Percentiles rank a stretch among this genome's conserved stretches.
Evolutionary conservation across 257 asterid genomes (phyloP).

Genomic region (Nemophila menziesii): DNA sequence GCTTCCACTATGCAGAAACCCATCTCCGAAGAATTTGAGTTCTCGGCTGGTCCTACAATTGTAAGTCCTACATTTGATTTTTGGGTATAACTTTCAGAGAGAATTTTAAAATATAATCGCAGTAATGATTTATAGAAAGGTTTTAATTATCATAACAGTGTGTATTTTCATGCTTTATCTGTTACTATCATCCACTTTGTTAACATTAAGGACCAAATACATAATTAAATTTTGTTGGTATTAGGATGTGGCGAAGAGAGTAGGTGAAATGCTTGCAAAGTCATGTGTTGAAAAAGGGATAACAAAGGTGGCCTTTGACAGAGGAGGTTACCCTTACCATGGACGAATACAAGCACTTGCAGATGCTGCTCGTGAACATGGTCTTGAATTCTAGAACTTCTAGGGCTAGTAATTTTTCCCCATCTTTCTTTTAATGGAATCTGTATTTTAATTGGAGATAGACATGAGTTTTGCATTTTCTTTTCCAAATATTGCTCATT

Average conservation of each 20-base stretch:
- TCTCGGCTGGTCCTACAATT: slow-evolving; percentile 72
- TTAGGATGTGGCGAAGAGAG: slow-evolving; percentile 80
- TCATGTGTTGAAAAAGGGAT: slow-evolving; percentile 82
- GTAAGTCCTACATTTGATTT: slow-evolving; percentile 33
- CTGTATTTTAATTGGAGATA: background rate
- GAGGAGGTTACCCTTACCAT: slow-evolving; percentile 95
- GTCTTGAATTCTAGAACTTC: slow-evolving; percentile 64
- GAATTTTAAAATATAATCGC: no score
- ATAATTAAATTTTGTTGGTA: slow-evolving; percentile 9
- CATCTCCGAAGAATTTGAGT: slow-evolving; percentile 65
- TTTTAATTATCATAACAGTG: no score
- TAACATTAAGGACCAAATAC: no score
- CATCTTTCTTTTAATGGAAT: background rate
- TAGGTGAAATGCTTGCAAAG: slow-evolving; percentile 77
- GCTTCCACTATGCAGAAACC: slow-evolving; percentile 96
- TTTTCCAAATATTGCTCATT: background rate
- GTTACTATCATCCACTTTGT: no score
- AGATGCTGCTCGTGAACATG: slow-evolving; percentile 80
- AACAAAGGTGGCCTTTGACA: slow-evolving; percentile 86
- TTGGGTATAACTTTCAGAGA: no score
- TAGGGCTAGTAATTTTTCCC: no score
- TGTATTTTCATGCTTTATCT: no score
- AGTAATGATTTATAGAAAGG: no score
- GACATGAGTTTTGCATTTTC: background rate
- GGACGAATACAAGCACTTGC: slow-evolving; percentile 92